Percentiles rank a stretch among this genome's conserved stretches.
These are phyloP conservation scores for Aspergillus pseudoviridinutans DNA, from an alignment of 2,329 filamentous ascomycete species.

Conservation along the genomic window DNA sequence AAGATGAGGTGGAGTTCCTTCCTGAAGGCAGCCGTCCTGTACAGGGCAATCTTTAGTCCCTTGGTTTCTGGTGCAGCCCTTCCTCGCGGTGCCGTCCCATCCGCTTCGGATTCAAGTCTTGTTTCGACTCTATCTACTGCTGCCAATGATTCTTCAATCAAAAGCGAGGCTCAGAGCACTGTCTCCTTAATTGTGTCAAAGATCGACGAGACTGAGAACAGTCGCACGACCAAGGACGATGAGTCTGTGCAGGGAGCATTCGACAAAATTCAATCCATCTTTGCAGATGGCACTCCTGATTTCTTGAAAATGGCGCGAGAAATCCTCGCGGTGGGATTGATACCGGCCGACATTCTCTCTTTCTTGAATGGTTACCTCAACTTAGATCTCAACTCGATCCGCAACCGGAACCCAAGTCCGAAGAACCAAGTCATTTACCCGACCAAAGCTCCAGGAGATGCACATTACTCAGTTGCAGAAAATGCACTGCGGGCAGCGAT, in stretches of 20 bases:
- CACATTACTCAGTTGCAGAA: constrained; percentile 49
- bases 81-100: neutral
- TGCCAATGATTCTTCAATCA: neutral
- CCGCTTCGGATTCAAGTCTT: neutral
- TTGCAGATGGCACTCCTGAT: constrained; percentile 1
- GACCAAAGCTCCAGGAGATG: constrained; percentile 35
- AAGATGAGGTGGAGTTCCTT: neutral
- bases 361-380: constrained; percentile 15
- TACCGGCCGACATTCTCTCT: constrained; percentile 10
- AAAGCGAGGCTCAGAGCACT: neutral
- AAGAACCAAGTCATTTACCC: constrained; percentile 10
- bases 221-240: neutral
- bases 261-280: constrained; percentile 2
- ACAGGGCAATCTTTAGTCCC: neutral
- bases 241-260: neutral
- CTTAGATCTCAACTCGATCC: constrained; percentile 12
- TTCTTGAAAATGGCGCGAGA: constrained; percentile 4
- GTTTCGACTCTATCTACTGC: constrained; percentile 1
- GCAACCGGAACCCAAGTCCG: constrained; percentile 10
- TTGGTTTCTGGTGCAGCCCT: neutral
- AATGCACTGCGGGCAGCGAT: constrained; percentile 48
- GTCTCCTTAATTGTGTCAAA: neutral
- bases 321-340: constrained; percentile 9
- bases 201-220: neutral
- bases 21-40: neutral